Percentiles rank a stretch among this genome's conserved stretches.
These are phyloP conservation scores for Amoebophrya sp. DNA, from an alignment of 169 alveolate species.

Conservation along the genomic window DNA sequence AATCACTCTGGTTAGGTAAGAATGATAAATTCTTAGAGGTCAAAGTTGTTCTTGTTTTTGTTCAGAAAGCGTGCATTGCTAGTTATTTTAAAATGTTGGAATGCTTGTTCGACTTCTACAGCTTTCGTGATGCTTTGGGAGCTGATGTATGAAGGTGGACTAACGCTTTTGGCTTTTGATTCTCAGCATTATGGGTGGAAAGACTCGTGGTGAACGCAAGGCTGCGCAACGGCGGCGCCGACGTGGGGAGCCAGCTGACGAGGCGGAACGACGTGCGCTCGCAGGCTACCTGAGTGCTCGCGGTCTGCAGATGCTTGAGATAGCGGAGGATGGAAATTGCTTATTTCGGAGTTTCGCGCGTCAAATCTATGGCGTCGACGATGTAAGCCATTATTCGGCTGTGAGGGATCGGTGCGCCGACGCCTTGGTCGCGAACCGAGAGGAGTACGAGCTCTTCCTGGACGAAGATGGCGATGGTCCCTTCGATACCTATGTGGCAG, in stretches of 20 bases:
- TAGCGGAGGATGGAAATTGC: not conserved
- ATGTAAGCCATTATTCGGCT: not conserved
- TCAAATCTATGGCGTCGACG: not conserved
- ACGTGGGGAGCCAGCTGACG: not conserved
- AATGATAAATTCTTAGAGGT: too few species aligned
- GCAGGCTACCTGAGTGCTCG: not conserved
- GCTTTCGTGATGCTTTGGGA: too few species aligned
- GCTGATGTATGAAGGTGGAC: too few species aligned
- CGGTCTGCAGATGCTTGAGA: not conserved
- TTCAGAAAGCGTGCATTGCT: too few species aligned
- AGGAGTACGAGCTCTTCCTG: not conserved
- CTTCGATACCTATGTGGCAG: not conserved
- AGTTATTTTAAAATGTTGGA: too few species aligned
- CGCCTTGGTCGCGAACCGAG: not conserved
- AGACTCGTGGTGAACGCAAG: not conserved
- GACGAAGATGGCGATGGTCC: not conserved
- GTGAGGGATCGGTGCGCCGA: not conserved
- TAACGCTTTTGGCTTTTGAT: too few species aligned
- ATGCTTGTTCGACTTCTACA: too few species aligned
- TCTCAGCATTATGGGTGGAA: not conserved
- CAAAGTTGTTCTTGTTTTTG: too few species aligned
- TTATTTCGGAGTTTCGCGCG: not conserved
- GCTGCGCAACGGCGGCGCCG: not conserved
- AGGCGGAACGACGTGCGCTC: not conserved
- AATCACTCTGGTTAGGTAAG: too few species aligned